Evolutionary conservation across 768 basidiomycete genomes (phyloP).

Genomic region (Leccinum boreale): DNA sequence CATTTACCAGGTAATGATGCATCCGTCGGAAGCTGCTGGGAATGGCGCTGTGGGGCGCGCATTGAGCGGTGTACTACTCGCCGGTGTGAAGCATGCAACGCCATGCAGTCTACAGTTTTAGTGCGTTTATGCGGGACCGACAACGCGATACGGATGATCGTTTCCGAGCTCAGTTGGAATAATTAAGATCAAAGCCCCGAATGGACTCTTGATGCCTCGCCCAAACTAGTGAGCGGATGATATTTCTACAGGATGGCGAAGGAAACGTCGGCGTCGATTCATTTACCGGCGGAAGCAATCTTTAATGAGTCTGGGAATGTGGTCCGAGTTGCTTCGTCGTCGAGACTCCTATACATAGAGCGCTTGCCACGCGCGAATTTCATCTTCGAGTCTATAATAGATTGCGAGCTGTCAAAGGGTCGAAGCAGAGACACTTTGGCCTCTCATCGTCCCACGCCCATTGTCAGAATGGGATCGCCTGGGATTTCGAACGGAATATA

Average conservation of each 20-base stretch:
- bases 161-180: neutral
- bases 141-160: neutral
- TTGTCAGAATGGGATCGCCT: neutral
- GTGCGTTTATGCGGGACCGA: conserved; percentile 4
- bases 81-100: neutral
- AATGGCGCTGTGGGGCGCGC: neutral
- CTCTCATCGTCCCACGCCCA: conserved; percentile 5
- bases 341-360: neutral
- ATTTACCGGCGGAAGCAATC: neutral
- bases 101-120: no score
- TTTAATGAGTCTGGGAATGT: conserved; percentile 14
- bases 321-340: conserved; percentile 1
- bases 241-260: neutral
- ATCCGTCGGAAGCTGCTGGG: conserved; percentile 1
- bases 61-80: conserved; percentile 4
- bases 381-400: conserved; percentile 2
- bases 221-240: neutral
- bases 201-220: neutral
- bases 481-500: neutral
- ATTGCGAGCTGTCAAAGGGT: neutral
- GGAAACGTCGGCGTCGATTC: neutral
- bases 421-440: neutral
- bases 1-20: conserved; percentile 1
- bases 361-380: neutral
- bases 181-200: neutral